These are phyloP conservation scores for Gastroboletus turbinatus DNA, from an alignment of 1,284 basidiomycete species.

Conservation along the genomic window DNA sequence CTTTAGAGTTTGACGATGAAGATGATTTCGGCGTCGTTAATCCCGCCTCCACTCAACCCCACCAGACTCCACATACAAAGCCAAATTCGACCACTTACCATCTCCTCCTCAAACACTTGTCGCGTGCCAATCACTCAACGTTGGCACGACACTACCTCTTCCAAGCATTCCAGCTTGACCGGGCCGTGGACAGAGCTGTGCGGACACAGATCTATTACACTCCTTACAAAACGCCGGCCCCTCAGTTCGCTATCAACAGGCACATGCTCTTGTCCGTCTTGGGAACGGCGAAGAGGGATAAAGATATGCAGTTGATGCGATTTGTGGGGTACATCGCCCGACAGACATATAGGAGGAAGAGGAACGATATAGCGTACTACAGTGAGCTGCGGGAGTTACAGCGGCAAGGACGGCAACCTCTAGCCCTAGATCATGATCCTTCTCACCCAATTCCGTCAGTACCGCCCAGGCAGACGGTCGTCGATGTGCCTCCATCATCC, in stretches of 20 bases:
- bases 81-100: conserved; percentile 74
- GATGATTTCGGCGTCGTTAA: conserved; percentile 58
- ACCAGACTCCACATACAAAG: conserved; percentile 45
- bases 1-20: conserved; percentile 59
- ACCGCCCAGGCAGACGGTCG: not conserved
- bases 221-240: conserved; percentile 42
- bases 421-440: conserved; percentile 25
- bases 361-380: conserved; percentile 46
- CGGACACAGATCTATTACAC: conserved; percentile 25
- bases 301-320: conserved; percentile 53
- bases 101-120: conserved; percentile 57
- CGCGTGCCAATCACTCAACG: conserved; percentile 44
- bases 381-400: conserved; percentile 28
- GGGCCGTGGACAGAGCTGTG: conserved; percentile 35
- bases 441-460: conserved; percentile 7
- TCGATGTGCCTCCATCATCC: conserved; percentile 24
- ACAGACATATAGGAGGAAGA: conserved; percentile 45
- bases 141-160: conserved; percentile 70
- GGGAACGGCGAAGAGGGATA: conserved; percentile 55
- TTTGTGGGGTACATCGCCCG: conserved; percentile 53
- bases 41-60: conserved; percentile 38
- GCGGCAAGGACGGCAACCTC: conserved; percentile 22
- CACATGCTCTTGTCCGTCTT: conserved; percentile 55
- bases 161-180: conserved; percentile 55
- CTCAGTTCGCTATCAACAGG: conserved; percentile 53